Conservation (phyloP, 2,329 filamentous ascomycete genomes). For the Kalmusia sp. region DNA sequence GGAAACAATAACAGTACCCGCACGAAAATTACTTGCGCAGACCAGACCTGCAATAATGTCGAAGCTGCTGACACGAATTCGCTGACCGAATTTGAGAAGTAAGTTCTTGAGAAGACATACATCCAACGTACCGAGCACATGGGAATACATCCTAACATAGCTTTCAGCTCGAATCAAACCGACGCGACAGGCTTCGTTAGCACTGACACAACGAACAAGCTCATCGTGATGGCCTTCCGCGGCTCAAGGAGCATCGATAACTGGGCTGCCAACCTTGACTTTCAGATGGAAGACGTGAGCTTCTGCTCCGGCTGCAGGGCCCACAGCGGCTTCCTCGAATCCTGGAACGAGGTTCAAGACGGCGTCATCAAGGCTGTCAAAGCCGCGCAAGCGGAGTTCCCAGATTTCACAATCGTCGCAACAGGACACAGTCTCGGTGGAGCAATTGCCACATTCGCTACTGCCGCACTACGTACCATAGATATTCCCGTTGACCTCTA, state of each 20-base stretch:
- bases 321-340: slow-evolving; percentile 66
- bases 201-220: slow-evolving; percentile 53
- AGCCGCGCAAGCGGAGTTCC: slow-evolving; percentile 55
- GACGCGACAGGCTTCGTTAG: slow-evolving; percentile 58
- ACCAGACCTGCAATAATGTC: slow-evolving; percentile 57
- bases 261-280: slow-evolving; percentile 64
- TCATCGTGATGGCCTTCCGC: slow-evolving; percentile 67
- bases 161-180: slow-evolving; percentile 38
- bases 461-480: slow-evolving; percentile 60
- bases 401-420: slow-evolving; percentile 61
- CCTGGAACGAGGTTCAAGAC: slow-evolving; percentile 62
- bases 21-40: slow-evolving; percentile 53
- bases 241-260: slow-evolving; percentile 67
- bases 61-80: slow-evolving; percentile 55
- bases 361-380: slow-evolving; percentile 54
- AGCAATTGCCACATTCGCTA: slow-evolving; percentile 68
- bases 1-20: slow-evolving; percentile 55
- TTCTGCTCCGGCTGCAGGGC: slow-evolving; percentile 58
- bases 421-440: slow-evolving; percentile 75
- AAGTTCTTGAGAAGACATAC: slow-evolving; percentile 19
- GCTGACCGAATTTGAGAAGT: slow-evolving; percentile 59
- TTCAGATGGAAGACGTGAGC: slow-evolving; percentile 50
- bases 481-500: slow-evolving; percentile 64
- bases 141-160: background rate
- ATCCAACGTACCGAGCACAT: background rate